Conservation (phyloP, 495 filamentous ascomycete species). For the Annulohypoxylon bovei region DNA sequence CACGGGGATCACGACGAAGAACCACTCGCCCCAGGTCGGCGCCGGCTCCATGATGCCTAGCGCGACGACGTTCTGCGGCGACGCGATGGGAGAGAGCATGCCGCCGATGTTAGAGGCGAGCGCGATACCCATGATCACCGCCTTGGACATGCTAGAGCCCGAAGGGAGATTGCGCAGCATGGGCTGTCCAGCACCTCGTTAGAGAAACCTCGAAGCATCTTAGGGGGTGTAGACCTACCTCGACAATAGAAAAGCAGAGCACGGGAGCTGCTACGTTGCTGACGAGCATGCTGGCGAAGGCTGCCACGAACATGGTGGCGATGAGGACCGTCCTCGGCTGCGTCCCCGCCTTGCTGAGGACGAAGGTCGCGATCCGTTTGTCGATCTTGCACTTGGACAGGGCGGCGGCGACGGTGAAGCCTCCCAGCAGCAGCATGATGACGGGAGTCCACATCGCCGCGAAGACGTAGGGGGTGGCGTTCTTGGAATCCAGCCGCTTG, state of each 20-base stretch:
- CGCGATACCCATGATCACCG: conserved; percentile 95
- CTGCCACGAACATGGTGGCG: conserved; percentile 98
- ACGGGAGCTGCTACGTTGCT: conserved; percentile 98
- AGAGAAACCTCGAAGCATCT: conserved; percentile 12
- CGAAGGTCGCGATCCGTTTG: conserved; percentile 94
- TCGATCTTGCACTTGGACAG: conserved; percentile 98
- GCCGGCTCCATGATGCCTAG: conserved; percentile 91
- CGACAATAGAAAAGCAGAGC: conserved; percentile 97
- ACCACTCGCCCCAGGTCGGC: conserved; percentile 94
- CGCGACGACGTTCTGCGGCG: conserved; percentile 96
- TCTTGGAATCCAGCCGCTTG: conserved; percentile 73
- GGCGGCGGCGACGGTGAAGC: conserved; percentile 94
- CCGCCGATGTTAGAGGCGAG: conserved; percentile 95
- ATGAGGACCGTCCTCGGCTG: conserved; percentile 86
- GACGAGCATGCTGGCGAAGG: conserved; percentile 98
- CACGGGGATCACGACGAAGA: conserved; percentile 93
- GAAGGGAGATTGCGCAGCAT: conserved; percentile 91
- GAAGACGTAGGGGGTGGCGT: conserved; percentile 84
- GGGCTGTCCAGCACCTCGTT: conserved; percentile 62
- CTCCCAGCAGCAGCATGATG: conserved; percentile 97
- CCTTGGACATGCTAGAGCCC: conserved; percentile 91
- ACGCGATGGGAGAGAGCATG: conserved; percentile 95
- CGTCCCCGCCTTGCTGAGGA: conserved; percentile 96
- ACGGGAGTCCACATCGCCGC: conserved; percentile 98
- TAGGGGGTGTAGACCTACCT: conserved; percentile 58